phyloP scores from a whole-genome alignment of 352 stramenopile genomes.

The Pythium rhizo-oryzae region DNA sequence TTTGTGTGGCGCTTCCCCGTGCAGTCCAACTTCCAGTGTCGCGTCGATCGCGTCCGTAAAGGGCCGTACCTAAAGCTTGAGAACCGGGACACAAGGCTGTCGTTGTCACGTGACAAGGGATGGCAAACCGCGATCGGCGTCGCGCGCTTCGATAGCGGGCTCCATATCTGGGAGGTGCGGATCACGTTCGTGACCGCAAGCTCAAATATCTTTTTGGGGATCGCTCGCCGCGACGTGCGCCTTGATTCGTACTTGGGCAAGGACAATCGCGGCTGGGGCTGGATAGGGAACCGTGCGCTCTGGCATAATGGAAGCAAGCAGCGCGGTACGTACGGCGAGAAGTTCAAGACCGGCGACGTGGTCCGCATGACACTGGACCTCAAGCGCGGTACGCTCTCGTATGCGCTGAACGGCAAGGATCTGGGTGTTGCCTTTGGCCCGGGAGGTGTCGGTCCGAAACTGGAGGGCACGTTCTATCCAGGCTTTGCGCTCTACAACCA shows the following conservation, averaged over 20 bases:
- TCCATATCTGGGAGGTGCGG: constrained; percentile 90
- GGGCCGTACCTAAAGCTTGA: constrained; percentile 91
- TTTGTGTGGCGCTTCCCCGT: constrained; percentile 90
- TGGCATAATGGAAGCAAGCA: constrained; percentile 93
- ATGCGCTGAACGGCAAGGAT: constrained; percentile 90
- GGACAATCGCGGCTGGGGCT: constrained; percentile 90
- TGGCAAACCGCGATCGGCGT: constrained; percentile 91
- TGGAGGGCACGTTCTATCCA: constrained; percentile 87
- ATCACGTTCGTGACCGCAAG: constrained; percentile 87
- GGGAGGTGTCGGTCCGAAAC: constrained; percentile 79
- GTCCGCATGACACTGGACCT: constrained; percentile 85
- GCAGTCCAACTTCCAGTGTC: constrained; percentile 89
- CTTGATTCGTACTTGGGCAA: constrained; percentile 92
- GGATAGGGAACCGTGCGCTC: constrained; percentile 89
- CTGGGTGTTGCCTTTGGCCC: constrained; percentile 89
- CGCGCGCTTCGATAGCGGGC: constrained; percentile 79
- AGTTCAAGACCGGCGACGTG: constrained; percentile 89
- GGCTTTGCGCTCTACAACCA: constrained; percentile 90
- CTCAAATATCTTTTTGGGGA: constrained; percentile 90
- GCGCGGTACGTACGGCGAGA: constrained; percentile 88
- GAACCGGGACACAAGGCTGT: constrained; percentile 80
- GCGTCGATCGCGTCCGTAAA: constrained; percentile 84
- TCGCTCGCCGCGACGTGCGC: constrained; percentile 81
- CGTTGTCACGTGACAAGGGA: constrained; percentile 85
- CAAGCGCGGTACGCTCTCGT: constrained; percentile 81